Conservation (phyloP, 1,139 yeast species). For the Magnusiomyces clavatus region DNA sequence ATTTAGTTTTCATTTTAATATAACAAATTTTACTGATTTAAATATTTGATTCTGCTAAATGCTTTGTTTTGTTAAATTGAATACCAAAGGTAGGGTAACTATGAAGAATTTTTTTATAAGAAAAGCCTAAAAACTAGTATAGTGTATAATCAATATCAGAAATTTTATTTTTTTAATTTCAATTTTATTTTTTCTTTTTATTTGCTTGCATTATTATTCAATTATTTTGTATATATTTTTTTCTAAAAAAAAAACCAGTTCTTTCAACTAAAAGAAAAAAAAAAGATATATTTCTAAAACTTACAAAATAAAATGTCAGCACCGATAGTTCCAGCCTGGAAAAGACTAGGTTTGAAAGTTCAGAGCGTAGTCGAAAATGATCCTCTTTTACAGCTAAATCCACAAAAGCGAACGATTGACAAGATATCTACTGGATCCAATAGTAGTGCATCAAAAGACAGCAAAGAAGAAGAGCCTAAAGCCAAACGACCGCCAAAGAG, state of each 20-base stretch:
- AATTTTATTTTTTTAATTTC: too few relatives aligned
- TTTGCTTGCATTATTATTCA: neutral
- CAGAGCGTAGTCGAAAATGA: slow-evolving; percentile 17
- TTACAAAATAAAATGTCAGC: slow-evolving; percentile 2
- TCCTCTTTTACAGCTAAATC: slow-evolving; percentile 19
- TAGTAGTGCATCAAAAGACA: slow-evolving; percentile 17
- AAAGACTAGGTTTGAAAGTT: slow-evolving; percentile 67
- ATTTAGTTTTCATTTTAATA: too few relatives aligned
- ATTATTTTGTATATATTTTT: neutral
- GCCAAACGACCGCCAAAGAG: slow-evolving; percentile 65
- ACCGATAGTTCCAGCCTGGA: slow-evolving; percentile 81
- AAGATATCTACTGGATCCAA: slow-evolving; percentile 34
- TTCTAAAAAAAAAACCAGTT: neutral
- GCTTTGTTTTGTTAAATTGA: too few relatives aligned
- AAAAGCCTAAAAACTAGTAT: neutral
- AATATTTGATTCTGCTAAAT: too few relatives aligned
- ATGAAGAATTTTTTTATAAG: neutral
- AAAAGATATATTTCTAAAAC: too few relatives aligned
- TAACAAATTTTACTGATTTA: too few relatives aligned
- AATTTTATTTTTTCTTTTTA: neutral
- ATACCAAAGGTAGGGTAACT: neutral
- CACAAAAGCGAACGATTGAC: slow-evolving; percentile 28
- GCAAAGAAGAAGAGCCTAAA: slow-evolving; percentile 42
- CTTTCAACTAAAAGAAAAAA: neutral
- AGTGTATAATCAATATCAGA: neutral